Evolutionary conservation across 257 asterid species (phyloP).

Genomic region (Phtheirospermum japonicum): DNA sequence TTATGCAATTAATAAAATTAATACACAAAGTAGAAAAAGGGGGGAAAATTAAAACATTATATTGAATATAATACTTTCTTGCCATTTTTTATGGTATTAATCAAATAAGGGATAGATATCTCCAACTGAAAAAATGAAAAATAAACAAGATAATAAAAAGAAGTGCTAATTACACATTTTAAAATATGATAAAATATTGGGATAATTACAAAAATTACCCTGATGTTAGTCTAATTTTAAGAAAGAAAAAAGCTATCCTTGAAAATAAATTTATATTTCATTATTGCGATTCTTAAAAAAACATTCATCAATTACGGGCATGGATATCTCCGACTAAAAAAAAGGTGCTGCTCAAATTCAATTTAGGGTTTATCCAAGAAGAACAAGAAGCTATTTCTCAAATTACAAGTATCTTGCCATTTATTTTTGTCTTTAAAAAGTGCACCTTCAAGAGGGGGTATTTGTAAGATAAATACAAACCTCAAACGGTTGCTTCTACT

Average conservation of each 20-base stretch:
- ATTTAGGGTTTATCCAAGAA: too few relatives aligned
- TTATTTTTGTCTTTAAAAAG: background rate
- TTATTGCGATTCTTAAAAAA: too few relatives aligned
- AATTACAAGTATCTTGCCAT: background rate
- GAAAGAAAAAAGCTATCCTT: background rate
- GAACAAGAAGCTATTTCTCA: too few relatives aligned
- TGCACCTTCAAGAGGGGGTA: background rate
- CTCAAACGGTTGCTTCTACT: too few relatives aligned
- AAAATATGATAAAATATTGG: background rate
- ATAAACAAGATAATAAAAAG: background rate
- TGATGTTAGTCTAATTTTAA: background rate
- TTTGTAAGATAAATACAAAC: too few relatives aligned
- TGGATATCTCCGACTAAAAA: too few relatives aligned
- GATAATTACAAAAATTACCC: background rate
- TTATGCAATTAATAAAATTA: background rate
- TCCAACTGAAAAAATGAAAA: constrained; percentile 3
- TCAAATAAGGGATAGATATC: background rate
- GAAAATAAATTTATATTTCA: too few relatives aligned
- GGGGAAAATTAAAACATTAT: background rate
- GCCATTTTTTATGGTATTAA: constrained; percentile 11
- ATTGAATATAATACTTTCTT: background rate
- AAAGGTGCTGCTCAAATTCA: too few relatives aligned
- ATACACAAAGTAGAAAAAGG: background rate
- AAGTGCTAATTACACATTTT: constrained; percentile 10
- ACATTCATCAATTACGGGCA: too few relatives aligned